Conservation (phyloP, 495 filamentous ascomycete genomes). For the Pyrenula aspistea region DNA sequence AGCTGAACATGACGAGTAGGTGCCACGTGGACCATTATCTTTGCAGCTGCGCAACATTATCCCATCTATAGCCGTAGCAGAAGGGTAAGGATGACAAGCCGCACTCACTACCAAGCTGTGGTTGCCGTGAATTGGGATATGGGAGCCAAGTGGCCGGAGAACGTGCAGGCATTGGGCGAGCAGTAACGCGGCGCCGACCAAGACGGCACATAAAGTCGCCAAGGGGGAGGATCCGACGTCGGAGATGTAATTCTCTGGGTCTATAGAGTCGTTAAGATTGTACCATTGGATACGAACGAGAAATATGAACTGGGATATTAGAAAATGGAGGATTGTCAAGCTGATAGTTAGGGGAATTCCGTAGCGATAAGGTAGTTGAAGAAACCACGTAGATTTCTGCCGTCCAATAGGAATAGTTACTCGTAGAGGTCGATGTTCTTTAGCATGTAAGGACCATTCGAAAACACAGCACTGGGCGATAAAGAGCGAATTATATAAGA, state of each 20-base stretch:
- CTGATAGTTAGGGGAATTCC: constrained; percentile 15
- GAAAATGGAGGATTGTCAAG: constrained; percentile 11
- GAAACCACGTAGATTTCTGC: constrained; percentile 26
- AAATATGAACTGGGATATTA: constrained; percentile 15
- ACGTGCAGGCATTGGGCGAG: background rate
- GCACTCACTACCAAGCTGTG: constrained; percentile 16
- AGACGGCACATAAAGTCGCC: background rate
- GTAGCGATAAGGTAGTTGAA: constrained; percentile 22
- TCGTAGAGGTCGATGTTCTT: background rate
- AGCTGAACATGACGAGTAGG: no score
- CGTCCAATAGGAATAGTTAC: constrained; percentile 6
- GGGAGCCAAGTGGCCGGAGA: background rate
- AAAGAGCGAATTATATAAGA: constrained; percentile 28
- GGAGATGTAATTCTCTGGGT: background rate
- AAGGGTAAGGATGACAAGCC: background rate
- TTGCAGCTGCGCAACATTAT: no score
- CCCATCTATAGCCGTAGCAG: no score
- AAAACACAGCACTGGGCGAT: constrained; percentile 18
- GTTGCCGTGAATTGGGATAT: constrained; percentile 18
- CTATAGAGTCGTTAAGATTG: background rate
- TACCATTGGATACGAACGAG: constrained; percentile 10
- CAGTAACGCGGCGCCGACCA: background rate
- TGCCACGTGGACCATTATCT: no score
- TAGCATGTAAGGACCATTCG: constrained; percentile 12
- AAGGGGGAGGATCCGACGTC: background rate